phyloP scores from a whole-genome alignment of 1,139 yeast species.

The Saccharomycopsis crataegensis region DNA sequence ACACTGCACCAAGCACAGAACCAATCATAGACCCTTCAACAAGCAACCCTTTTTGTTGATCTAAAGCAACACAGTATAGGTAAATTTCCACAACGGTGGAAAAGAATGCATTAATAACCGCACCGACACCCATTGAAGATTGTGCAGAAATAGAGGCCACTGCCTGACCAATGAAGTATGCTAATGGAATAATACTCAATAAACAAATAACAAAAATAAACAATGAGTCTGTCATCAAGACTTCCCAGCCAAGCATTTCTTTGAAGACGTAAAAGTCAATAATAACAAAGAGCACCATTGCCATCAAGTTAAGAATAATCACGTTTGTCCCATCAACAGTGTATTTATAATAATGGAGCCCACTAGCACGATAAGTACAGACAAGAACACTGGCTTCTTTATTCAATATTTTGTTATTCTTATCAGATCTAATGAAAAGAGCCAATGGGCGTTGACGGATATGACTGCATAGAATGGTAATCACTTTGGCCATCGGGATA shows the following conservation, averaged over 20 bases:
- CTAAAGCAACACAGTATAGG: conserved; percentile 83
- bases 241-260: conserved; percentile 40
- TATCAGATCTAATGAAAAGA: conserved; percentile 56
- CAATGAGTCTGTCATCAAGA: conserved; percentile 49
- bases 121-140: conserved; percentile 99
- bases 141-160: conserved; percentile 98
- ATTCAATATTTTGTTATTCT: conserved; percentile 23
- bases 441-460: conserved; percentile 89
- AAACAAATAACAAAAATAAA: conserved; percentile 66
- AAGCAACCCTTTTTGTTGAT: conserved; percentile 75
- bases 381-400: conserved; percentile 42
- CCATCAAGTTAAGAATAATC: conserved; percentile 77
- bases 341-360: conserved; percentile 87
- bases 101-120: conserved; percentile 95
- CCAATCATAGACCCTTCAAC: conserved; percentile 99
- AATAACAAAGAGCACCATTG: conserved; percentile 76
- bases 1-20: conserved; percentile 85
- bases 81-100: conserved; percentile 93
- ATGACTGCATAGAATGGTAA: conserved; percentile 64
- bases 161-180: conserved; percentile 96
- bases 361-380: conserved; percentile 89
- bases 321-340: conserved; percentile 95
- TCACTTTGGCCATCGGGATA: conserved; percentile 84
- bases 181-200: conserved; percentile 83
- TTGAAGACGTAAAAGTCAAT: conserved; percentile 64